These are phyloP conservation scores for Acacia acuminata DNA, from an alignment of 306 rosid species.

Conservation along the genomic window DNA sequence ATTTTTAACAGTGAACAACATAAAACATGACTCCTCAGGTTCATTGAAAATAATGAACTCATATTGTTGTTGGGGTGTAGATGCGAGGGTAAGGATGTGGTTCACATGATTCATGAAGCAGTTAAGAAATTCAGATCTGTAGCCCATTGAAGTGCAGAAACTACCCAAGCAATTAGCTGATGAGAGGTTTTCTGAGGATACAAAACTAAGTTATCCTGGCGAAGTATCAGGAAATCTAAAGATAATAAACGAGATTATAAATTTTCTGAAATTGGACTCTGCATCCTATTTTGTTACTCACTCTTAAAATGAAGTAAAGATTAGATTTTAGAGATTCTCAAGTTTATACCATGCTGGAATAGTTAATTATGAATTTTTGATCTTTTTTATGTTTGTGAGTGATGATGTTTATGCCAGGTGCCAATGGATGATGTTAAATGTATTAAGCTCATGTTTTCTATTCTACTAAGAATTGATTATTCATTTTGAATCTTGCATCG, in stretches of 20 bases:
- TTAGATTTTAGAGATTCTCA: neutral
- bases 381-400: neutral
- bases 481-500: neutral
- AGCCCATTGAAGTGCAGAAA: slow-evolving; percentile 52
- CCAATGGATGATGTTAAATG: neutral
- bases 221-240: slow-evolving; percentile 46
- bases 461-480: neutral
- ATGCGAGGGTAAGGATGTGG: slow-evolving; percentile 45
- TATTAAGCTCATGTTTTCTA: neutral
- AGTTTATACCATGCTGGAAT: neutral
- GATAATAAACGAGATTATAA: slow-evolving; percentile 41
- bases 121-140: slow-evolving; percentile 45
- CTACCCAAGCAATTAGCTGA: slow-evolving; percentile 53
- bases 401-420: neutral
- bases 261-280: neutral
- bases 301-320: neutral
- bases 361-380: neutral
- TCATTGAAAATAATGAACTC: slow-evolving; percentile 72
- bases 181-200: slow-evolving; percentile 53
- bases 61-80: slow-evolving; percentile 64
- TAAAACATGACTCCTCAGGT: slow-evolving; percentile 40
- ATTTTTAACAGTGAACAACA: neutral
- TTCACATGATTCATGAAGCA: slow-evolving; percentile 64
- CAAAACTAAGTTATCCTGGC: no score
- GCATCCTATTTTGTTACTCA: neutral